Evolutionary conservation across 371 early-diverging fungal species (phyloP), one percentile per base, ranked within the genome.

Genomic region (Mortierella sp.): DNA sequence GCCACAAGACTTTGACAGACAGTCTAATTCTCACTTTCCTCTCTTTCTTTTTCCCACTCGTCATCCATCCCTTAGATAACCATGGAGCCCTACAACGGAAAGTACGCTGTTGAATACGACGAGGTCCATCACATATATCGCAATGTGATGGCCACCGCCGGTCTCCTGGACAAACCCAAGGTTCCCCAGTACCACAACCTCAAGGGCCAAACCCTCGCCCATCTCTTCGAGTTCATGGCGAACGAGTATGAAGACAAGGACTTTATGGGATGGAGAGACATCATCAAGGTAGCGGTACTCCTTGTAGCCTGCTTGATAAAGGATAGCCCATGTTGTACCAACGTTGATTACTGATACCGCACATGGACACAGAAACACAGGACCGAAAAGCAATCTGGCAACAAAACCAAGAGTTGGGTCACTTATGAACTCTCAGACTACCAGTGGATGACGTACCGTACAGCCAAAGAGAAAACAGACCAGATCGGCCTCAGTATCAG

Each of bases 371-470:
- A 86, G 85, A 78, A 83, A 34, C 84, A 86, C 56, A 74, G 57
- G 77, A 80, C 57, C 58, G 76, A 50, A 40, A 77, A 57, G 67
- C 64, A 55, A 25, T 54, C 78, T 46, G 56, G 67, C 2, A 76
- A 68, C n/a, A 74, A 79, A 54, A 70, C 79, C n/a, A 87, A 86
- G 48, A 81, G 79, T 55, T 87, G 88, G 88, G 64, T 69, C 22
- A 79, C 74, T 25, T 86, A 85, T 51, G 88, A 87, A 56, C 76
- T 87, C n/a, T 78, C 80, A 8, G 82, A 85, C 47, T 86, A 86
- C 60, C 60, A 71, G 41, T 86, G 88, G 88, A 70, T 80, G 52
- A 77, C 63, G 2, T 86, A 81, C 31, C 60, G 70, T 10, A 72
- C 79, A 43, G 83, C 85, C 22, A 79, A 82, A 50, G 59, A 66